A percentile compares a stretch with the other conserved stretches of the same genome.
These are phyloP conservation scores for Calamus simplicifolius DNA, from an alignment of 176 grass and related monocot species.

Conservation along the genomic window DNA sequence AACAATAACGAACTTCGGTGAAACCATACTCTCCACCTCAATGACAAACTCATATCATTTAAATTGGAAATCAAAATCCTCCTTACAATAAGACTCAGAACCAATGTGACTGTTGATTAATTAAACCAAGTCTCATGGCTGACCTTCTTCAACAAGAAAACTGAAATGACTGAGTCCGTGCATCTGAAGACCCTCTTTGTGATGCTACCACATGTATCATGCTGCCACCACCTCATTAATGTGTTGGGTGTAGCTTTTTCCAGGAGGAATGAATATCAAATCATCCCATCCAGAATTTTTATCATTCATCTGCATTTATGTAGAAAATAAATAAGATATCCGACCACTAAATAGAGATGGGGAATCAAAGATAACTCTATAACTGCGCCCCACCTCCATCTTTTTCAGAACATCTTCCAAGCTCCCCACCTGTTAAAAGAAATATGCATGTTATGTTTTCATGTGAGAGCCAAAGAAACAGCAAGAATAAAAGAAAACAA, in stretches of 20 bases:
- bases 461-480: not conserved
- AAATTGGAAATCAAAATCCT: not conserved
- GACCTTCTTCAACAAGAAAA: too few relatives aligned
- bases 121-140: too few relatives aligned
- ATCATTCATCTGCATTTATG: conserved; percentile 59
- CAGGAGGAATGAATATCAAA: conserved; percentile 94
- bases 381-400: conserved; percentile 62
- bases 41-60: not conserved
- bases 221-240: conserved; percentile 80
- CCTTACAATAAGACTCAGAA: not conserved
- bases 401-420: conserved; percentile 95
- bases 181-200: too few relatives aligned
- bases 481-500: not conserved
- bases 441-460: conserved; percentile 2
- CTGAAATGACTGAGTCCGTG: too few relatives aligned
- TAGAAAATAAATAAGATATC: not conserved
- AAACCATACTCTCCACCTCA: not conserved
- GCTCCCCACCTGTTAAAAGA: conserved; percentile 70
- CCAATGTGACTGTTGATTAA: not conserved
- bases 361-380: too few relatives aligned
- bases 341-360: too few relatives aligned
- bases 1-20: not conserved
- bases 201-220: conserved; percentile 12
- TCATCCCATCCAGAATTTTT: conserved; percentile 96
- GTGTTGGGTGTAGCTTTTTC: conserved; percentile 65